Conservation (phyloP, 2,329 filamentous ascomycete species). For the Fusarium sambucinum region DNA sequence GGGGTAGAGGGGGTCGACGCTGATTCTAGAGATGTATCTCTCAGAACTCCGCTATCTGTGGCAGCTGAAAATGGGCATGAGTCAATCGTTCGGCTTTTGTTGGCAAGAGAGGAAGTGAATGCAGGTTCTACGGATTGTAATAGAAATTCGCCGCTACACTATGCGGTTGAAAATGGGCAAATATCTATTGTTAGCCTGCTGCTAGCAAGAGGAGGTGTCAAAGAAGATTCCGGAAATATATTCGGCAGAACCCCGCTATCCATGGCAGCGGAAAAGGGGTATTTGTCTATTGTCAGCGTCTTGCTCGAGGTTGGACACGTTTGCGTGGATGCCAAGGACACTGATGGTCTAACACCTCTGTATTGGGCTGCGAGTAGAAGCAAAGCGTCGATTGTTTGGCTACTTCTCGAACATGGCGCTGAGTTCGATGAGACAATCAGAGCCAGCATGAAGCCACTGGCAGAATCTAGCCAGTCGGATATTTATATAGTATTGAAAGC, state of each 20-base stretch:
- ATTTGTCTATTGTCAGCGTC: not conserved
- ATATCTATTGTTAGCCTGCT: no score
- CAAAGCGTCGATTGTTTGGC: not conserved
- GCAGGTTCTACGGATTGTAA: accelerated
- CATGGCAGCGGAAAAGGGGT: no score
- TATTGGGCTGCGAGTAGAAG: not conserved
- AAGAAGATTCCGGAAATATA: no score
- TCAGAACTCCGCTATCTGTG: not conserved
- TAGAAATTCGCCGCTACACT: not conserved
- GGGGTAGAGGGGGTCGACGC: not conserved
- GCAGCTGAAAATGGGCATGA: not conserved
- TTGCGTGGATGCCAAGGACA: not conserved
- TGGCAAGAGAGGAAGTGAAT: not conserved
- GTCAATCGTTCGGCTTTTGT: not conserved
- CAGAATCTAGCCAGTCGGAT: not conserved
- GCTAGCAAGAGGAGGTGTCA: no score
- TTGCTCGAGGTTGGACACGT: not conserved
- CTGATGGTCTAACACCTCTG: not conserved
- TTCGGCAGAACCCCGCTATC: no score
- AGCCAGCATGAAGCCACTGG: not conserved
- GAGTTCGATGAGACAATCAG: not conserved
- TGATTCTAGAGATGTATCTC: not conserved
- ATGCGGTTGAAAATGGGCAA: no score
- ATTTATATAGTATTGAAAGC: not conserved
- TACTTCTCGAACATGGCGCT: not conserved